Conservation (phyloP, 345 rosid genomes). For the Ricinus communis region DNA sequence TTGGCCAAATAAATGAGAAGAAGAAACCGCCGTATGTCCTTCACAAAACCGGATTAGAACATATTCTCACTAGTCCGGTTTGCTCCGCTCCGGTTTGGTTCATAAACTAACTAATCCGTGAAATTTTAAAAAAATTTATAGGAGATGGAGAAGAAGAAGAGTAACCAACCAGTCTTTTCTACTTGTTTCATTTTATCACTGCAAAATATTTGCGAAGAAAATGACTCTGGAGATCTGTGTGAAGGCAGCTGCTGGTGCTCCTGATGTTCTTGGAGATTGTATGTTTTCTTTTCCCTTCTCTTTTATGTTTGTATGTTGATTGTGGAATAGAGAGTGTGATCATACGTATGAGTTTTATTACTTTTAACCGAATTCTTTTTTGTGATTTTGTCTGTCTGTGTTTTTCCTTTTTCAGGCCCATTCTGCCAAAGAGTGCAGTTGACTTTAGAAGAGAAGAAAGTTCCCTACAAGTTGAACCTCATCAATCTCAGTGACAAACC, state of each 20-base stretch:
- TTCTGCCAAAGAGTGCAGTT: slow-evolving; percentile 63
- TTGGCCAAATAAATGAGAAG: too few species aligned
- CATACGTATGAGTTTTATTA: background rate
- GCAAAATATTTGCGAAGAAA: background rate
- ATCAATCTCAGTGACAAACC: slow-evolving; percentile 68
- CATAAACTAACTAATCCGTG: too few species aligned
- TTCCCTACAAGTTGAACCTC: slow-evolving; percentile 56
- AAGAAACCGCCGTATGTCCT: too few species aligned
- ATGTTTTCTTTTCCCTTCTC: slow-evolving; percentile 3
- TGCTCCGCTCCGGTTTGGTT: too few species aligned
- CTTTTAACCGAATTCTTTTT: too few species aligned
- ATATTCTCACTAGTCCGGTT: too few species aligned
- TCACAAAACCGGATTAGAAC: too few species aligned
- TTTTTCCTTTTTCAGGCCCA: slow-evolving; percentile 55
- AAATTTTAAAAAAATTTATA: too few species aligned
- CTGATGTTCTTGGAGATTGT: slow-evolving; percentile 79
- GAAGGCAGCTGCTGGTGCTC: slow-evolving; percentile 78
- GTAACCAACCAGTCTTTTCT: too few species aligned
- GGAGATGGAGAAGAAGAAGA: too few species aligned
- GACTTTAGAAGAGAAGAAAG: slow-evolving; percentile 85
- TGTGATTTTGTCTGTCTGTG: background rate
- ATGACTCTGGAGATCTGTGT: slow-evolving; percentile 85
- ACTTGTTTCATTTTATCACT: too few species aligned
- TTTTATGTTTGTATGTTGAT: background rate
- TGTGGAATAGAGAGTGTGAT: background rate